Base-by-base conservation (phyloP, 352 stramenopile species). In the Globisporangium echinulatum region DNA sequence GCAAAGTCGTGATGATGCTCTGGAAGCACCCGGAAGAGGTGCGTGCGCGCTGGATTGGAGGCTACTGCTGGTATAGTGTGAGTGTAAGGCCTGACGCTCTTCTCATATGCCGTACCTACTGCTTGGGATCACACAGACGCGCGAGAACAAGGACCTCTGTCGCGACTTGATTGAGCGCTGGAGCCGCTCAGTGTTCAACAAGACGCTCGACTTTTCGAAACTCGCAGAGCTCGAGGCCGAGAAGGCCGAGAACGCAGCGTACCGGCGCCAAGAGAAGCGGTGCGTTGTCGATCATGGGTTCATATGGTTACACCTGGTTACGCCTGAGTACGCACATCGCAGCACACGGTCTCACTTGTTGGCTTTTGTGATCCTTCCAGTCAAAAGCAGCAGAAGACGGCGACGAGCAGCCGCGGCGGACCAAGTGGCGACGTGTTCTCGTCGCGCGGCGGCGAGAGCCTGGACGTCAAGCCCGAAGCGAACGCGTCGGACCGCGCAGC, bases 21-120 rank as follows among this genome's bases (percentile, higher is more conserved):
- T 93, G 88, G 86, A 95, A 95, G 64, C 84, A 95, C 62, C 82
- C 84, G 3, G 67, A 87, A 54, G 86, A 95, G 74, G 84, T 94
- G 71, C 10, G 40, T 54, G 6, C 51, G 36, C 25, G 13, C 43
- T 9, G 19, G 25, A 33, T 33, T 3, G 25, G 25, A 33, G 25
- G 25, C 43, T 14, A 19, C 44, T 25, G 19, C 6, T 15, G 48
- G n/a, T 39, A 33, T 13, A 37, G 19, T 14, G 11, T 40, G 5
- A n/a, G 7, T 51, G 15, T 17, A 10, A 25, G 3, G 0, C 36
- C 46, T 50, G 10, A 50, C 46, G 9, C 46, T 9, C 15, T 33
- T 33, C 25, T 33, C 25, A 33, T 33, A 2, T 33, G 25, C 2
- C 25, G 25, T 33, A 33, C 25, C 25, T 33, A 33, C 25, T 33